Evolutionary conservation across 129 eudicot genomes (phyloP).

Genomic region (Centella asiatica): DNA sequence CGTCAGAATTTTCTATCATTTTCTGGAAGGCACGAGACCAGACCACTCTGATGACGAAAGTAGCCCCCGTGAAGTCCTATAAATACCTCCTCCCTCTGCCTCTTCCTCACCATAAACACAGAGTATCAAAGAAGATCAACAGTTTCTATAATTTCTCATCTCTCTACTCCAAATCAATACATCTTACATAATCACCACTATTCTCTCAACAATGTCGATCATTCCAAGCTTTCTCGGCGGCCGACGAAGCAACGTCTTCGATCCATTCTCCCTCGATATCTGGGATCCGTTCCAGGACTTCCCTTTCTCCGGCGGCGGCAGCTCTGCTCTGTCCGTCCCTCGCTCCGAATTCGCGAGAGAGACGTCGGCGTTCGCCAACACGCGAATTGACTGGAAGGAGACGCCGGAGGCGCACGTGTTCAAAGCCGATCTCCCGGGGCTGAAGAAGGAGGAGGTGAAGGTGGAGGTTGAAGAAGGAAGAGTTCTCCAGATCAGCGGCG

Average conservation of each 20-base stretch:
- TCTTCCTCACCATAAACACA: no score
- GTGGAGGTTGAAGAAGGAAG: conserved; percentile 55
- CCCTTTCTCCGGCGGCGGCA: conserved; percentile 12
- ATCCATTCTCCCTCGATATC: conserved; percentile 47
- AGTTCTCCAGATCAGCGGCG: conserved; percentile 55
- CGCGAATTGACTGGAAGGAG: conserved; percentile 56
- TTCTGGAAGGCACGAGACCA: no score
- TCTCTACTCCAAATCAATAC: no score
- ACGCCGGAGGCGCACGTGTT: conserved; percentile 65
- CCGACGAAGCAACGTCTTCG: conserved; percentile 35
- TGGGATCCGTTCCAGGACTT: conserved; percentile 55
- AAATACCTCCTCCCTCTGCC: no score
- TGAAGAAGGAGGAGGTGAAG: conserved; percentile 52
- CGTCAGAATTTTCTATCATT: no score
- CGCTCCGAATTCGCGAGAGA: conserved; percentile 21
- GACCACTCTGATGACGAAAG: no score
- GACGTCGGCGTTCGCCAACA: conserved; percentile 33
- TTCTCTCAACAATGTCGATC: conserved; percentile 57
- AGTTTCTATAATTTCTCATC: no score
- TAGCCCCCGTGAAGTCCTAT: no score
- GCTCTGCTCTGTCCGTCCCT: conserved; percentile 2
- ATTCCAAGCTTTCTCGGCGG: conserved; percentile 45
- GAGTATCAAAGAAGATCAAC: no score
- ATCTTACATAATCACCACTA: no score
- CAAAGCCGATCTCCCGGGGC: conserved; percentile 54